These are phyloP conservation scores for Rhododendron griersonianum DNA, from an alignment of 148 eudicot genomes.

Conservation along the genomic window DNA sequence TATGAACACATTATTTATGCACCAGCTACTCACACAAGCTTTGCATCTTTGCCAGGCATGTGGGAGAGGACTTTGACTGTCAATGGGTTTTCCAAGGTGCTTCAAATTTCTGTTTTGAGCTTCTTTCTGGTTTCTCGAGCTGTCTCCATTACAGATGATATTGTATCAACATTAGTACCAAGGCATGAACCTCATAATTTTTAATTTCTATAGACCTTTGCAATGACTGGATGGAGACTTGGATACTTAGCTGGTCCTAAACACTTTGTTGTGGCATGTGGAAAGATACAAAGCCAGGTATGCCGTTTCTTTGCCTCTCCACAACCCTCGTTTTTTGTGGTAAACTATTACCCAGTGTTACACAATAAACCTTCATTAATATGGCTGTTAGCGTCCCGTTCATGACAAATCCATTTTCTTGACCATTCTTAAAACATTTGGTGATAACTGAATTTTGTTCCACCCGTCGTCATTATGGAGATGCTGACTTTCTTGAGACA, in stretches of 20 bases:
- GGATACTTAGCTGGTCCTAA: constrained; percentile 97
- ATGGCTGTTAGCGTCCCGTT: not conserved
- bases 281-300: constrained; percentile 98
- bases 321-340: not conserved
- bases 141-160: not conserved
- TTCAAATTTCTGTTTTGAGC: not conserved
- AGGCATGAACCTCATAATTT: not conserved
- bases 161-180: not conserved
- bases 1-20: constrained; percentile 93
- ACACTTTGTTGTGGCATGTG: constrained; percentile 86
- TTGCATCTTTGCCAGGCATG: constrained; percentile 99
- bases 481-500: not conserved
- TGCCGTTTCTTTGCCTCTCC: constrained; percentile 2
- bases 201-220: constrained; percentile 59
- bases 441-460: not conserved
- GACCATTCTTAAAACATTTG: not conserved
- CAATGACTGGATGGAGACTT: constrained; percentile 99
- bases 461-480: not conserved
- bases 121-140: not conserved
- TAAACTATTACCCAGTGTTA: not conserved
- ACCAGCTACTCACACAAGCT: constrained; percentile 95
- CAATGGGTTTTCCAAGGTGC: constrained; percentile 96
- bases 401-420: not conserved
- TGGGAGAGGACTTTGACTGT: constrained; percentile 95
- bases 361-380: not conserved